phyloP scores from a whole-genome alignment of 768 basidiomycete genomes.

The Xerocomus brunneocitrinus region DNA sequence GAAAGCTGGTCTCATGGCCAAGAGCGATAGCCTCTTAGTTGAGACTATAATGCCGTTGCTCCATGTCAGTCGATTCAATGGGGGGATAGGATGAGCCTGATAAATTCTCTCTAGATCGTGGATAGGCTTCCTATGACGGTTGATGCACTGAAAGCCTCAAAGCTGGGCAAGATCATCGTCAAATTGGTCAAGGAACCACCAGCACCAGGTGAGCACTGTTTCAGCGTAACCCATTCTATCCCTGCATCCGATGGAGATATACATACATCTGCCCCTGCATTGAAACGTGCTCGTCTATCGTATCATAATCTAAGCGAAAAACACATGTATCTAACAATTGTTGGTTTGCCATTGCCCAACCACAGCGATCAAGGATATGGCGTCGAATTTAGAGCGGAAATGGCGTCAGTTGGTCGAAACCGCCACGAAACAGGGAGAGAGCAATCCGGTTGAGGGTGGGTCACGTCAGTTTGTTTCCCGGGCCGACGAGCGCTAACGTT shows the following conservation, averaged over 20 bases:
- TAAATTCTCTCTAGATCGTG: conserved; percentile 49
- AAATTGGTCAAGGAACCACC: conserved; percentile 73
- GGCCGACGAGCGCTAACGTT: conserved; percentile 23
- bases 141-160: conserved; percentile 62
- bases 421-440: conserved; percentile 42
- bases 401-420: conserved; percentile 65
- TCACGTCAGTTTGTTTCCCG: conserved; percentile 47
- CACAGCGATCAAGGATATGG: conserved; percentile 91
- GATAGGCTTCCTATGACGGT: conserved; percentile 77
- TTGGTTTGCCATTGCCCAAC: conserved; percentile 38
- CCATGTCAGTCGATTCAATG: conserved; percentile 56
- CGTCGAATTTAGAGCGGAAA: conserved; percentile 78
- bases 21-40: conserved; percentile 48
- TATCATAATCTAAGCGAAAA: conserved; percentile 32
- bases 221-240: conserved; percentile 12
- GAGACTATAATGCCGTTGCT: conserved; percentile 85
- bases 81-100: conserved; percentile 14
- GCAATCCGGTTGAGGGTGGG: conserved; percentile 63
- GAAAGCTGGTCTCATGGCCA: conserved; percentile 59
- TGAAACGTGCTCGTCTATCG: conserved; percentile 28
- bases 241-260: conserved; percentile 25
- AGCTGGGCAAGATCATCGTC: conserved; percentile 75
- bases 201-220: conserved; percentile 66
- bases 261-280: conserved; percentile 28
- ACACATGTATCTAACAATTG: conserved; percentile 65